Percentiles rank a stretch among this genome's conserved stretches.
Evolutionary conservation across 2,329 filamentous ascomycete genomes (phyloP).

Genomic region (Proliferodiscus dingleyae): DNA sequence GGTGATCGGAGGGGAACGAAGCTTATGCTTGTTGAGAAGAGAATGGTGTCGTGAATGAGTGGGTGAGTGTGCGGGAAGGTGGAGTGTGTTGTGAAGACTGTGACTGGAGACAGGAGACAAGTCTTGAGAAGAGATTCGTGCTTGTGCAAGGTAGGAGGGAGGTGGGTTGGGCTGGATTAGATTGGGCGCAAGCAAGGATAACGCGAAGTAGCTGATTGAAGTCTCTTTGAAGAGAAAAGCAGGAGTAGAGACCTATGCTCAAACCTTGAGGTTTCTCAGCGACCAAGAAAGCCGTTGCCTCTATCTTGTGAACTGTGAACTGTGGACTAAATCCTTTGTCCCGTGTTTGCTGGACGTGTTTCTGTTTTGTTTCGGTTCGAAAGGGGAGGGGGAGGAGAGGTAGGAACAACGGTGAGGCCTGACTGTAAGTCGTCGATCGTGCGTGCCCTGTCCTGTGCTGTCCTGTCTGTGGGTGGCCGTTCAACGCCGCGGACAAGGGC

Average conservation of each 20-base stretch:
- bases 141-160: conserved; percentile 22
- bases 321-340: conserved; percentile 5
- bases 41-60: conserved; percentile 27
- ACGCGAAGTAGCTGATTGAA: conserved; percentile 27
- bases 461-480: neutral
- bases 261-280: conserved; percentile 32
- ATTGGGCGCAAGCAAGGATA: conserved; percentile 23
- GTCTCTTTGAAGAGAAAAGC: conserved; percentile 27
- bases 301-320: conserved; percentile 3
- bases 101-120: conserved; percentile 21
- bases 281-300: conserved; percentile 8
- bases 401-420: conserved; percentile 2
- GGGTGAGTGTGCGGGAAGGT: conserved; percentile 31
- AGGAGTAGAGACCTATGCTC: conserved; percentile 33
- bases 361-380: conserved; percentile 25
- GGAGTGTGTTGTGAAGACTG: conserved; percentile 35
- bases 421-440: neutral
- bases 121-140: conserved; percentile 23
- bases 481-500: neutral
- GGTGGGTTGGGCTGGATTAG: conserved; percentile 29
- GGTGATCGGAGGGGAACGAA: conserved; percentile 33
- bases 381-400: too few species aligned
- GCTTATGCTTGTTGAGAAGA: conserved; percentile 33
- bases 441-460: neutral
- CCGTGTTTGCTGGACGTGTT: conserved; percentile 24